Percentiles rank a stretch among this genome's conserved stretches.
phyloP scores from a whole-genome alignment of 2,329 filamentous ascomycete species.

The Cladosporium sp. region DNA sequence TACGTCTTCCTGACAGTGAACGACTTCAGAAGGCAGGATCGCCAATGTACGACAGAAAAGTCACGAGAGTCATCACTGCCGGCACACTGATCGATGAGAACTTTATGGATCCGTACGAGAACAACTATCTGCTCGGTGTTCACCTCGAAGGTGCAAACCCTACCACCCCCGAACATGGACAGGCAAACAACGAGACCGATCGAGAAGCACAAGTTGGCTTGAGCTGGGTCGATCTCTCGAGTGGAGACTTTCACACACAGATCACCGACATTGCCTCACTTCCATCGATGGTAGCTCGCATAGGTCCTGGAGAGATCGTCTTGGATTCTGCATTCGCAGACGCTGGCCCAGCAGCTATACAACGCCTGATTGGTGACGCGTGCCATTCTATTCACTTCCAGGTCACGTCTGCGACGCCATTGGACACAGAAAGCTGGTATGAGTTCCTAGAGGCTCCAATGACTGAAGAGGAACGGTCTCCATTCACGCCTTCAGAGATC shows the following conservation, averaged over 20 bases:
- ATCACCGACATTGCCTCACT: slow-evolving; percentile 65
- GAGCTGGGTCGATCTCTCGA: slow-evolving; percentile 93
- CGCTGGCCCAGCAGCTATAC: slow-evolving; percentile 33
- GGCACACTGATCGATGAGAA: slow-evolving; percentile 96
- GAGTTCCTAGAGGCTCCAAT: slow-evolving; percentile 74
- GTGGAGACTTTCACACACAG: slow-evolving; percentile 90
- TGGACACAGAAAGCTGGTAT: slow-evolving; percentile 54
- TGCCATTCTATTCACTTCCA: slow-evolving; percentile 69
- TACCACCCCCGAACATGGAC: slow-evolving; percentile 7
- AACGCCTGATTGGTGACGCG: slow-evolving; percentile 29
- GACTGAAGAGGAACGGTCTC: slow-evolving; percentile 45
- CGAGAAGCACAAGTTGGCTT: slow-evolving; percentile 58
- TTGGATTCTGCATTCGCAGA: slow-evolving; percentile 56
- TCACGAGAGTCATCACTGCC: slow-evolving; percentile 85
- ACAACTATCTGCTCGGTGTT: slow-evolving; percentile 86
- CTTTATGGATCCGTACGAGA: slow-evolving; percentile 91
- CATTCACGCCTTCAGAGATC: slow-evolving; percentile 67
- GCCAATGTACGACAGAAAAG: slow-evolving; percentile 76
- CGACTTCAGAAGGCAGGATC: slow-evolving; percentile 68
- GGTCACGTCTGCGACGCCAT: slow-evolving; percentile 44
- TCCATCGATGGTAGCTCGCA: slow-evolving; percentile 75
- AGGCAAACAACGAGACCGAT: slow-evolving; percentile 20
- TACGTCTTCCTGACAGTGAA: slow-evolving; percentile 55
- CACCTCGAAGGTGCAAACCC: slow-evolving; percentile 47
- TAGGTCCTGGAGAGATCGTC: slow-evolving; percentile 80